Evolutionary conservation across 179 eudicot species (phyloP), one percentile per base, ranked within the genome.

Genomic region (Pouteria campechiana): DNA sequence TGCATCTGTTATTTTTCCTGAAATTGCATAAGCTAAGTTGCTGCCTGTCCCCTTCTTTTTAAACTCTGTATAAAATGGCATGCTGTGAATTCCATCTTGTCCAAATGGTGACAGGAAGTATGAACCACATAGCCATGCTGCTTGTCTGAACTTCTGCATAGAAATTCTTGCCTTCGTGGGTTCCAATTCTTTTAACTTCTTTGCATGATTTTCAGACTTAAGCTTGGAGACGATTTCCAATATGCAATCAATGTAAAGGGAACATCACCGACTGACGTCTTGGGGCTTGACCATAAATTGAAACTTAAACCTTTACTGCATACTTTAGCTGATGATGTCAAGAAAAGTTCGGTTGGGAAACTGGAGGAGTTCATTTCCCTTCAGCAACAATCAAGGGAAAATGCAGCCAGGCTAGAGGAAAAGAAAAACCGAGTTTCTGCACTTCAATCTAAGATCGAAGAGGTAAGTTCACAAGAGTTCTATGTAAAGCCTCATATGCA

Each of bases 261-360:
- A 24, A 65, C 80, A 25, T 72, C 83, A 25, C 69, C 75, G 33
- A 63, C 72, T 57, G 88, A 90, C 58, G 75, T 90, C 28, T 41
- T 86, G 52, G 98, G 96, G 8, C 52, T 73, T 29, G 74, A 90
- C 68, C 77, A 79, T 61, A 90, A 86, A 63, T 50, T 75, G 51
- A 79, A 58, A 12, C 46, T 90, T 12, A 79, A 82, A 63, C 92
- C 92, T 46, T 73, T 71, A 46, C 76, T 86, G 41, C 41, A 46
- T 16, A 53, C 75, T 8, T 79, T 59, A 37, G 74, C 68, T 44
- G 81, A 90, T 12, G 86, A 74, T 24, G 47, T 74, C 27, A 79
- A 86, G 75, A 68, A 60, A 54, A 60, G 54, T 35, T 75, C 78
- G 24, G 65, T 75, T 56, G 63, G 30, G 25, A 86, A 82, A 55